Conservation (phyloP, 257 asterid species). For the Nicotiana otophora region DNA sequence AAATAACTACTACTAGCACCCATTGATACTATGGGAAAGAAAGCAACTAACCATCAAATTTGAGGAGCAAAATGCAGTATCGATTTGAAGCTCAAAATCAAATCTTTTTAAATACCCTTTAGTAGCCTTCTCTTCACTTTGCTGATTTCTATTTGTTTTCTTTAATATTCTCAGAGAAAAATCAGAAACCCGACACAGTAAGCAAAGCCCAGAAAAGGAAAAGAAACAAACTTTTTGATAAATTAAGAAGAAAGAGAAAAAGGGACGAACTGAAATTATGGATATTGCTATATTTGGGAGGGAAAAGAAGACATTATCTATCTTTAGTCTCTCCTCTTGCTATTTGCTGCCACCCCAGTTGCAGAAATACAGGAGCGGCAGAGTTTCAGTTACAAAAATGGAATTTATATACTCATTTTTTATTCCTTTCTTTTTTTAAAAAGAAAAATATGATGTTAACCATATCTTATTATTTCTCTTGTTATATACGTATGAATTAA, state of each 20-base stretch:
- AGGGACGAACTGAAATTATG: not conserved
- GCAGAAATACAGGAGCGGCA: constrained; percentile 11
- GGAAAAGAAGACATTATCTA: not conserved
- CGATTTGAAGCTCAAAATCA: not conserved
- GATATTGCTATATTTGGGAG: not conserved
- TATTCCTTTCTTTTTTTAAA: no score
- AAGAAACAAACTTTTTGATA: not conserved
- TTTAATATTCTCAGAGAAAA: not conserved
- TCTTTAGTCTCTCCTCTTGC: not conserved
- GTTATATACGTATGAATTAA: no score
- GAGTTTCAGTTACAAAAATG: not conserved
- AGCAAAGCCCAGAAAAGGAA: not conserved
- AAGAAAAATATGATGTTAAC: no score
- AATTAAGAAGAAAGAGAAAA: not conserved
- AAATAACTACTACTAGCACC: not conserved
- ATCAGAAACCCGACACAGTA: not conserved
- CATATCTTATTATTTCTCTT: no score
- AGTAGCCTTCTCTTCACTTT: not conserved
- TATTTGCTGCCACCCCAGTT: not conserved
- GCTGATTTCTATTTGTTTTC: not conserved
- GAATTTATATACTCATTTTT: not conserved
- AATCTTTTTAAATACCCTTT: not conserved
- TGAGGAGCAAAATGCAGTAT: not conserved
- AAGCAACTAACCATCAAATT: not conserved
- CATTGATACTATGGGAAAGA: not conserved